Percentiles rank a stretch among this genome's conserved stretches.
phyloP scores from a whole-genome alignment of 768 basidiomycete species.

The Galerina marginata region DNA sequence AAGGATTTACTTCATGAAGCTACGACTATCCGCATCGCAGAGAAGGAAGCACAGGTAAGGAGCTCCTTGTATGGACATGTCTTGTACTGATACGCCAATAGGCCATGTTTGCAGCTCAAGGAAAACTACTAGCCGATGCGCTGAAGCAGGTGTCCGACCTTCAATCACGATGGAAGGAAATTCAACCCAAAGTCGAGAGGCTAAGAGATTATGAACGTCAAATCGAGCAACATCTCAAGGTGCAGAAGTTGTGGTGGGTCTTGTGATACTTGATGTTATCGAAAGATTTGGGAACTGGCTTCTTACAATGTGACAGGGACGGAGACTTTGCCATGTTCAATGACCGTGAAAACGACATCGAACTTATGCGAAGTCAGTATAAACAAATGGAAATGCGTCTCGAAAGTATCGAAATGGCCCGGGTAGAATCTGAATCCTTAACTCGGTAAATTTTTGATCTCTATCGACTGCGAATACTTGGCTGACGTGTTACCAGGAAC shows the following conservation, averaged over 20 bases:
- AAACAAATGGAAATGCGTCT: slow-evolving; percentile 71
- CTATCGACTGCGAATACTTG: not conserved
- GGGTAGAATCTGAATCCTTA: slow-evolving; percentile 58
- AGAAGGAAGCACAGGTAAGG: slow-evolving; percentile 71
- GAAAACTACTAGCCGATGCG: slow-evolving; percentile 73
- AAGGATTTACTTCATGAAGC: slow-evolving; percentile 76
- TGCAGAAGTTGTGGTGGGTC: slow-evolving; percentile 79
- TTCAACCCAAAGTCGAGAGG: slow-evolving; percentile 79
- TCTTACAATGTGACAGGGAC: slow-evolving; percentile 60
- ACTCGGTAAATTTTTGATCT: slow-evolving; percentile 55
- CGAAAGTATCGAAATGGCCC: slow-evolving; percentile 60
- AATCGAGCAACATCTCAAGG: slow-evolving; percentile 79
- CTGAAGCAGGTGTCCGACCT: slow-evolving; percentile 71
- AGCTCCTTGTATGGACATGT: not conserved
- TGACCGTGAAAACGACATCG: slow-evolving; percentile 62
- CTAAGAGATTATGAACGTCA: slow-evolving; percentile 86
- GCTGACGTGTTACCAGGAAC: slow-evolving; percentile 39
- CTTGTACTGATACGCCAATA: slow-evolving; percentile 27
- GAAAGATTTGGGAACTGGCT: not conserved
- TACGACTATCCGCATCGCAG: slow-evolving; percentile 65
- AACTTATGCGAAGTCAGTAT: slow-evolving; percentile 58
- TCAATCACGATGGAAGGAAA: slow-evolving; percentile 79
- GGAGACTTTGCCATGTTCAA: slow-evolving; percentile 75
- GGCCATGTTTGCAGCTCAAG: slow-evolving; percentile 74
- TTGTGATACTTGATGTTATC: not conserved